Base-by-base conservation (phyloP, 306 rosid species). In the Lagenaria siceraria region DNA sequence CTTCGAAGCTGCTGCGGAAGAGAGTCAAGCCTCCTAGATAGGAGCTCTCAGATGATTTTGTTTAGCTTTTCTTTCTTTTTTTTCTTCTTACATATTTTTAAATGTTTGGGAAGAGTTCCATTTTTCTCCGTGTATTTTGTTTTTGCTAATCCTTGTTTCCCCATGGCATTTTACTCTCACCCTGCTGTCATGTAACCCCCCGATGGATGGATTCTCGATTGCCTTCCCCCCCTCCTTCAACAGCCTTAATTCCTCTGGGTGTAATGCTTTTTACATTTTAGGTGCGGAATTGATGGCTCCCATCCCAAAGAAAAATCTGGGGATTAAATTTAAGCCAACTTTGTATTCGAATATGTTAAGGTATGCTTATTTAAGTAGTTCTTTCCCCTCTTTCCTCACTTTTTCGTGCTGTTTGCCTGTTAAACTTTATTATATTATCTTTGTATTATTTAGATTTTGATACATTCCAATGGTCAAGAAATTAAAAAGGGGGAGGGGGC, bases 1-100 rank as follows among this genome's bases (percentile, higher is more conserved):
- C 55, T 91, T 91, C 76, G 98, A 91, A 86, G 88, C 91, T 40
- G 97, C 89, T 63, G 97, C 98, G 1, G 96, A 90, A 83, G 97
- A 91, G 83, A 79, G 55, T 19, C 78, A 78, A 7, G 70, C 88
- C 64, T 83, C 90, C 61, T 89, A 82, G 83, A 17, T 88, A 80
- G 76, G 54, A 17, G 13, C 24, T 25, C 24, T 18, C 42, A 17
- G 76, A 27, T 49, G 77, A 72, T 72, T 72, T 72, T 72, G 61
- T 51, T 72, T 51, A 72, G 42, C 55, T 15, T 51, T 46, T 46
- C 51, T 43, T 43, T 29, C n/a, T 8, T 7, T 42, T 42, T 13
- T 49, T 49, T 49, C 6, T 72, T 51, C 18, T 70, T 48, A 48
- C 36, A 25, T 72, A 72, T 49, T 72, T 71, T 18, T 17, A 51